Evolutionary conservation across 228 moss, liverwort and hornwort genomes (phyloP).

Genomic region (Sphagnum magellanicum): DNA sequence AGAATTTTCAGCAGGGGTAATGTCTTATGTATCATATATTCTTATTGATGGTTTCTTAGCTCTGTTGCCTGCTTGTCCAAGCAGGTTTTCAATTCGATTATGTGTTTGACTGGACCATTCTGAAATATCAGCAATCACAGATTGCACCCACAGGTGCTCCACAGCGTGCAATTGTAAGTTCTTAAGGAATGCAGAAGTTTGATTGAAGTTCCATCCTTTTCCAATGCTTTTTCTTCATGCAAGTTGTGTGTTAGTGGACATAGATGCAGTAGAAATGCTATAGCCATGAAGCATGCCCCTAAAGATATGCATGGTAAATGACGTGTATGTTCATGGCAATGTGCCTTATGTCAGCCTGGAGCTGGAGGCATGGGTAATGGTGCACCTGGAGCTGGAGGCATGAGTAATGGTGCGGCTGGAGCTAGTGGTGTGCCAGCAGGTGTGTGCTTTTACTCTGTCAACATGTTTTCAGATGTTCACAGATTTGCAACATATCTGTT

Average conservation of each 20-base stretch:
- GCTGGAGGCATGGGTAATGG: slow-evolving; percentile 68
- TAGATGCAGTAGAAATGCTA: too few species aligned
- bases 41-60: not conserved
- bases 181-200: too few species aligned
- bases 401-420: slow-evolving; percentile 17
- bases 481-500: too few species aligned
- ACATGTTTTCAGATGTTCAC: too few species aligned
- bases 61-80: not conserved
- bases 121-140: slow-evolving; percentile 97
- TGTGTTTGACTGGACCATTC: slow-evolving; percentile 98
- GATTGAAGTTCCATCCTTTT: too few species aligned
- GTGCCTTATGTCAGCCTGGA: slow-evolving; percentile 43
- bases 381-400: slow-evolving; percentile 31
- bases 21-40: too few species aligned
- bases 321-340: too few species aligned
- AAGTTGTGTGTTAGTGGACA: too few species aligned
- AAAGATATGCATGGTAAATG: not conserved
- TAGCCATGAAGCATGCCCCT: not conserved
- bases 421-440: slow-evolving; percentile 7
- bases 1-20: too few species aligned
- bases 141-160: slow-evolving; percentile 31
- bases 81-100: slow-evolving; percentile 98
- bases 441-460: not conserved
- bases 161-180: slow-evolving; percentile 15
- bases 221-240: too few species aligned